Conservation (phyloP, 305 asterid genomes). For the Fraxinus dipetala region DNA sequence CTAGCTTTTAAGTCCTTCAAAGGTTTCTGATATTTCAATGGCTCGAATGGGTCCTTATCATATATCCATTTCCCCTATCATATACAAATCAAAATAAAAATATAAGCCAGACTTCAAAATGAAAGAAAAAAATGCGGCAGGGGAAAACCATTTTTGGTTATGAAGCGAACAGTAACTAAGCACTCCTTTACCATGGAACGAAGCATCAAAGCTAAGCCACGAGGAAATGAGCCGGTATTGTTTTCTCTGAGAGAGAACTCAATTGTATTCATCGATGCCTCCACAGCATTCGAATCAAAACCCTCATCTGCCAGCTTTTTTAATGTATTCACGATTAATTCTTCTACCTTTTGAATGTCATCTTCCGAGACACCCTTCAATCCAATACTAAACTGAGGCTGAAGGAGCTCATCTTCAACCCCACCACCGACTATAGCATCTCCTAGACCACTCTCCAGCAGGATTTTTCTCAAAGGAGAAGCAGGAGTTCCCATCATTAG, state of each 20-base stretch:
- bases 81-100: conserved; percentile 21
- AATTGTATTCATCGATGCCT: conserved; percentile 97
- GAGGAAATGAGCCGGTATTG: conserved; percentile 97
- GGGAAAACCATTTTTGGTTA: conserved; percentile 9
- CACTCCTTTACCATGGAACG: conserved; percentile 71
- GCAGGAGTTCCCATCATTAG: conserved; percentile 94
- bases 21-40: conserved; percentile 86
- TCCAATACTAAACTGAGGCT: conserved; percentile 93
- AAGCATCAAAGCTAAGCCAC: conserved; percentile 95
- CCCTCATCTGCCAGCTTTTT: conserved; percentile 77
- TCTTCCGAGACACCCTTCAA: conserved; percentile 92
- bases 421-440: conserved; percentile 98
- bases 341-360: conserved; percentile 68
- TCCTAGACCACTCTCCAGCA: conserved; percentile 92
- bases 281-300: conserved; percentile 85
- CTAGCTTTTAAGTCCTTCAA: conserved; percentile 78
- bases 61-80: conserved; percentile 91
- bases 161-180: conserved; percentile 19
- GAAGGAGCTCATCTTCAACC: conserved; percentile 93
- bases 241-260: conserved; percentile 98
- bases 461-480: conserved; percentile 86
- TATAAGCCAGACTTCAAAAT: conserved; percentile 18
- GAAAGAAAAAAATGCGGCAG: neutral
- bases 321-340: conserved; percentile 58
- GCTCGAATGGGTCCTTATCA: conserved; percentile 95